Base-by-base conservation (phyloP, 306 rosid genomes). In the Prunus kanzakura region DNA sequence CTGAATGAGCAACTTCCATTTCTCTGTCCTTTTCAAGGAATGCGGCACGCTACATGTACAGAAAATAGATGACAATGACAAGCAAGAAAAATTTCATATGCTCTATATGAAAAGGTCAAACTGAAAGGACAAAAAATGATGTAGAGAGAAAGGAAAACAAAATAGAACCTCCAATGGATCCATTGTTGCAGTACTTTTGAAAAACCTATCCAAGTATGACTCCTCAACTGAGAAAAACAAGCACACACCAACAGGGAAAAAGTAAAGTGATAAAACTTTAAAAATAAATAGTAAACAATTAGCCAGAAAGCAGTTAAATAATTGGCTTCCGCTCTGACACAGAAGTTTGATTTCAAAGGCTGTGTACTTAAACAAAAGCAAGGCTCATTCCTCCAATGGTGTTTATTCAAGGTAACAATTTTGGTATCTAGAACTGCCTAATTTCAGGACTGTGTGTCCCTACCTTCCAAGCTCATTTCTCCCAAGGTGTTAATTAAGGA, bases 1-100 rank as follows among this genome's bases (percentile, higher is more conserved):
- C 87, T 8, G 90, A 82, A 86, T 96, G 27, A 80, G 99, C 98
- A 78, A 76, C 90, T 87, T 96, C 99, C 93, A 96, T 89, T 80
- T 96, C 97, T 23, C 61, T 84, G 81, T 92, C 97, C 54, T 81
- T 87, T 90, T 89, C 99, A 15, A 92, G 93, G 89, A 89, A 92
- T 64, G 63, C 83, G 22, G 97, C 99, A 8, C 99, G 96, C 99
- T 96, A 75, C 69, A 80, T 67, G 29, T 38, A 71, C 19, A 27
- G 6, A 11, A 50, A 79, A 69, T 4, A 61, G 56, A 62, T 63
- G 45, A 43, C 65, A 76, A 69, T 41, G 23, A 23, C 57, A 84
- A 62, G 45, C 32, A 41, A 78, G 45, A 57, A 74, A 43, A 57
- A 14, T 61, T 27, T 14, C 11, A 16, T 50, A 12, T 20, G 67